Evolutionary conservation across 2,329 filamentous ascomycete genomes (phyloP).

Genomic region (Calonectria henricotiae): DNA sequence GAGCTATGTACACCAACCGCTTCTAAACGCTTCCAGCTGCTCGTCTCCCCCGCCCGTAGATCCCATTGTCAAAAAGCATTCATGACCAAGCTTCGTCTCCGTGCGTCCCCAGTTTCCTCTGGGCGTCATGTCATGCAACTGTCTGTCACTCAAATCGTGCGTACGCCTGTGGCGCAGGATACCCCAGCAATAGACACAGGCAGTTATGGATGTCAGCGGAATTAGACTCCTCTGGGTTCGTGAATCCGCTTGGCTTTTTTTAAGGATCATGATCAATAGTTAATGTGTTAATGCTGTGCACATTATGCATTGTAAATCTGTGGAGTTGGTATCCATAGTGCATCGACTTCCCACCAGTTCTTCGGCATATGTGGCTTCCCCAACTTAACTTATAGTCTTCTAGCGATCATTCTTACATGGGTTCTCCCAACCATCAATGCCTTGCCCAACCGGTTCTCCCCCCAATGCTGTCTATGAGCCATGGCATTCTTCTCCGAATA

Average conservation of each 20-base stretch:
- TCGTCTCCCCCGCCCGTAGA: constrained; percentile 43
- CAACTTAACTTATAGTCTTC: background rate
- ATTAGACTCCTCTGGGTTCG: constrained; percentile 3
- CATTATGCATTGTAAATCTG: constrained; percentile 22
- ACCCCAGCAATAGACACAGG: constrained; percentile 24
- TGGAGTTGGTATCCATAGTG: constrained; percentile 15
- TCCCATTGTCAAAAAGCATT: constrained; percentile 39
- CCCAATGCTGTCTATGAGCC: constrained; percentile 51
- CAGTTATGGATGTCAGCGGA: background rate
- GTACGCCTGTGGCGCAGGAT: constrained; percentile 26
- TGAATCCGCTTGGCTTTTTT: constrained; percentile 8
- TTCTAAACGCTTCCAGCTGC: constrained; percentile 25
- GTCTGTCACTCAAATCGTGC: constrained; percentile 35
- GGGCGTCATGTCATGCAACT: constrained; percentile 38
- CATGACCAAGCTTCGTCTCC: constrained; percentile 31
- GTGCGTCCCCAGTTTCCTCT: constrained; percentile 30
- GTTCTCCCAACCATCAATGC: constrained; percentile 53
- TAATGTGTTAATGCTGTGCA: constrained; percentile 22
- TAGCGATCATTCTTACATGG: constrained; percentile 30
- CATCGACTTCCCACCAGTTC: constrained; percentile 13
- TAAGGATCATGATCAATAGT: constrained; percentile 8
- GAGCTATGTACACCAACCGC: background rate
- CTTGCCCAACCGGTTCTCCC: constrained; percentile 54
- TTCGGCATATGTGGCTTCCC: constrained; percentile 1
- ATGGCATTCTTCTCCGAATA: constrained; percentile 54